These are phyloP conservation scores for Xylaria telfairii DNA, from an alignment of 495 filamentous ascomycete genomes.

Conservation along the genomic window DNA sequence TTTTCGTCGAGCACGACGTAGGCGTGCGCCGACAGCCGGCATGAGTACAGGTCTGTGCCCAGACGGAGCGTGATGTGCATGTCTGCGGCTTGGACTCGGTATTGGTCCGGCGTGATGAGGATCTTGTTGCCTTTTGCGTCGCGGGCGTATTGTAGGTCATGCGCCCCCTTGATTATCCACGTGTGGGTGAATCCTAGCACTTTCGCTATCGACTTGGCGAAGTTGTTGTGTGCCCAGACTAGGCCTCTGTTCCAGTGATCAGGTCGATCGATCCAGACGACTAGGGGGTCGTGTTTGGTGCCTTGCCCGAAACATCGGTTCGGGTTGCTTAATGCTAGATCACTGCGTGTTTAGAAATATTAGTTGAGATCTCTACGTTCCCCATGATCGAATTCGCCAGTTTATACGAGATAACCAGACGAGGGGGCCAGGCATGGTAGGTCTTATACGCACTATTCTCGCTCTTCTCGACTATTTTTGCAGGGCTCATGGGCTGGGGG, in stretches of 20 bases:
- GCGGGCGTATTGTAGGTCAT: not conserved
- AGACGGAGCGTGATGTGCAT: constrained; percentile 26
- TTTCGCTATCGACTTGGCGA: constrained; percentile 23
- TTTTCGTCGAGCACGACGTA: constrained; percentile 10
- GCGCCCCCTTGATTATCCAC: constrained; percentile 20
- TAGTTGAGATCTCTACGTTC: too few species aligned
- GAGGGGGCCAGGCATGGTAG: too few species aligned
- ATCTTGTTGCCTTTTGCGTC: constrained; percentile 10
- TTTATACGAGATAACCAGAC: too few species aligned
- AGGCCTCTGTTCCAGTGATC: not conserved
- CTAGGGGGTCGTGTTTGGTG: constrained; percentile 12
- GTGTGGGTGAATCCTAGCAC: constrained; percentile 13
- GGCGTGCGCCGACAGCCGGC: constrained; percentile 9
- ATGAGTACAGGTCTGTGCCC: constrained; percentile 14
- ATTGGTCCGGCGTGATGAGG: not conserved
- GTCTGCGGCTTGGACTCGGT: not conserved
- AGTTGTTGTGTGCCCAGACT: constrained; percentile 23
- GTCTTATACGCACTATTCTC: too few species aligned
- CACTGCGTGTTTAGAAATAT: too few species aligned
- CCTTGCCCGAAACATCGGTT: constrained; percentile 21
- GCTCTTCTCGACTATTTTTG: constrained; percentile 21
- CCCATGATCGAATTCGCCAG: too few species aligned
- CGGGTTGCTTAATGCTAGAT: constrained; percentile 1
- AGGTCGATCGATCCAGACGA: constrained; percentile 15
- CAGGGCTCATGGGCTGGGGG: constrained; percentile 17